Percentiles rank a stretch among this genome's conserved stretches.
Evolutionary conservation across 805 yeast genomes (phyloP).

Genomic region (Kuraishia floccosa): DNA sequence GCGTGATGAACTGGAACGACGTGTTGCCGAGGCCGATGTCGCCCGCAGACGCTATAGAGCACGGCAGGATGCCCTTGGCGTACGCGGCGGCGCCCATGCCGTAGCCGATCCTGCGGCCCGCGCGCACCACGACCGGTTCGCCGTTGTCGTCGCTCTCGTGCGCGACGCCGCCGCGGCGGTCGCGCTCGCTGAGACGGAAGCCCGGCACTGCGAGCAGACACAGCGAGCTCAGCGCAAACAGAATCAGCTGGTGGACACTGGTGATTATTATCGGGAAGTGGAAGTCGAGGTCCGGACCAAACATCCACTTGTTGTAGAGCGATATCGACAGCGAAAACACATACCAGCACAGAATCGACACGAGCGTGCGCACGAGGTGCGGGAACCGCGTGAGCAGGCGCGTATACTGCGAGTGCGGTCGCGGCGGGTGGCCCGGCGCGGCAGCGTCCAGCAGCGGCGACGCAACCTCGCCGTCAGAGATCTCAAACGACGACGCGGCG

Average conservation of each 20-base stretch:
- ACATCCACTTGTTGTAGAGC: slow-evolving; percentile 95
- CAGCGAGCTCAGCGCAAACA: slow-evolving; percentile 39
- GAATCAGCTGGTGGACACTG: slow-evolving; percentile 69
- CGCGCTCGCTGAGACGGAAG: slow-evolving; percentile 27
- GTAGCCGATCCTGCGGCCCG: slow-evolving; percentile 5
- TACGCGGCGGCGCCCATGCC: slow-evolving; percentile 26
- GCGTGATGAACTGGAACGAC: slow-evolving; percentile 66
- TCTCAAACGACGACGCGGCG: too few species aligned
- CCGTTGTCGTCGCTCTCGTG: neutral
- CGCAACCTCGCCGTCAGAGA: neutral
- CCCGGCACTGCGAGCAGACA: slow-evolving; percentile 34
- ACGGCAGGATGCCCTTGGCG: slow-evolving; percentile 55
- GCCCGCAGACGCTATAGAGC: slow-evolving; percentile 80
- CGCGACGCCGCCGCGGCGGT: neutral
- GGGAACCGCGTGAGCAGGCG: slow-evolving; percentile 11
- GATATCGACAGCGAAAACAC: slow-evolving; percentile 58
- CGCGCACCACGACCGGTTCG: neutral
- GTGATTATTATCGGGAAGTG: slow-evolving; percentile 81
- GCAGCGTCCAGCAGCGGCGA: neutral
- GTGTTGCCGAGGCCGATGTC: slow-evolving; percentile 92
- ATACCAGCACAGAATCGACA: slow-evolving; percentile 42
- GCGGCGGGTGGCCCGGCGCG: neutral
- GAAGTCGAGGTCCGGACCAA: slow-evolving; percentile 69
- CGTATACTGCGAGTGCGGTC: neutral
- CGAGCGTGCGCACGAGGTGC: slow-evolving; percentile 12